A percentile compares a stretch with the other conserved stretches of the same genome.
These are phyloP conservation scores for Aotearoamyces nothofagi DNA, from an alignment of 2,329 filamentous ascomycete species.

Conservation along the genomic window DNA sequence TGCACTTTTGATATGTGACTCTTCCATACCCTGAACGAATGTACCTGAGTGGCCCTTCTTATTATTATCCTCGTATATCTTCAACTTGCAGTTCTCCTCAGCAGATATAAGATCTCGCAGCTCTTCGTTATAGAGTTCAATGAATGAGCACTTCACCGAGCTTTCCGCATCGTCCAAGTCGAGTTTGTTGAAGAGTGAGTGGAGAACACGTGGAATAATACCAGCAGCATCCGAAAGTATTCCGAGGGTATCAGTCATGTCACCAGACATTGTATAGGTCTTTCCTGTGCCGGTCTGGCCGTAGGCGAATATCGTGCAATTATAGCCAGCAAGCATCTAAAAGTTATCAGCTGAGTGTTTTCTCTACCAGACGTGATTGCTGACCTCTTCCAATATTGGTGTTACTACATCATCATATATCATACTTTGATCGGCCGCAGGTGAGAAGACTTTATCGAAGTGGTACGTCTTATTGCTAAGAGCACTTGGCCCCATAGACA, in stretches of 20 bases:
- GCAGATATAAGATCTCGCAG: constrained; percentile 72
- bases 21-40: constrained; percentile 94
- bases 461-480: constrained; percentile 92
- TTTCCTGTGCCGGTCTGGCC: constrained; percentile 97
- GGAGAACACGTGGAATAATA: constrained; percentile 83
- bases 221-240: constrained; percentile 83
- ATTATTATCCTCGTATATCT: constrained; percentile 85
- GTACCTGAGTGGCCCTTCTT: constrained; percentile 77
- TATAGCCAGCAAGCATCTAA: constrained; percentile 85
- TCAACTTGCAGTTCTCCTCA: constrained; percentile 76
- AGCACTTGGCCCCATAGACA: constrained; percentile 86
- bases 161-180: constrained; percentile 66
- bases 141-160: constrained; percentile 94
- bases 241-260: constrained; percentile 78
- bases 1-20: constrained; percentile 79
- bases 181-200: constrained; percentile 75
- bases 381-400: constrained; percentile 82
- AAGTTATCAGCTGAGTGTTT: constrained; percentile 4
- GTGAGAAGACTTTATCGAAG: constrained; percentile 95
- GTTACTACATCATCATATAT: constrained; percentile 91
- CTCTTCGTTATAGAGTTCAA: constrained; percentile 97
- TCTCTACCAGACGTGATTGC: constrained; percentile 13
- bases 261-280: constrained; percentile 98
- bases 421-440: constrained; percentile 84
- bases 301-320: constrained; percentile 98